phyloP scores from a whole-genome alignment of 768 basidiomycete genomes.

The Dacryopinax primogenitus region DNA sequence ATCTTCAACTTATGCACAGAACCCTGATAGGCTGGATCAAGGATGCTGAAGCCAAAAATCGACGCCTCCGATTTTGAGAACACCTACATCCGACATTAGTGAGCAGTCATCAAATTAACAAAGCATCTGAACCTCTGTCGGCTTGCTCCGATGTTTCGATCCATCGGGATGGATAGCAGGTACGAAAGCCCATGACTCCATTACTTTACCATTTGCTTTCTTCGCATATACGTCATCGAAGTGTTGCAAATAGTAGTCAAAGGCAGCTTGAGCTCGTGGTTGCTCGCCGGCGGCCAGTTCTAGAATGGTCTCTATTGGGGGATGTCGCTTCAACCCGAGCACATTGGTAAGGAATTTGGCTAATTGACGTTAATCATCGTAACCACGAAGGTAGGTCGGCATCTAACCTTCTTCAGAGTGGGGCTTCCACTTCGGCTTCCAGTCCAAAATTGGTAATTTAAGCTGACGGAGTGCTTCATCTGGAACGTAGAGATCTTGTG shows the following conservation, averaged over 20 bases:
- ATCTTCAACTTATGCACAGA: slow-evolving; percentile 59
- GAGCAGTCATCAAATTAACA: neutral
- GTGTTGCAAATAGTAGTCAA: slow-evolving; percentile 76
- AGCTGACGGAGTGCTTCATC: slow-evolving; percentile 54
- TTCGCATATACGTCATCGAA: slow-evolving; percentile 42
- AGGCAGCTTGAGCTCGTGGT: slow-evolving; percentile 40
- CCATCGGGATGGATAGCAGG: slow-evolving; percentile 50
- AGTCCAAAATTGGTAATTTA: slow-evolving; percentile 72
- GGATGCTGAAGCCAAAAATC: slow-evolving; percentile 59
- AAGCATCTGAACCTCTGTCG: slow-evolving; percentile 42
- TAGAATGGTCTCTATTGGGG: slow-evolving; percentile 53
- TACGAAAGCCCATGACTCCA: slow-evolving; percentile 55
- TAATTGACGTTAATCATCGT: neutral
- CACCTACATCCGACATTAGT: slow-evolving; percentile 37
- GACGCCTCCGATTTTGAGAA: slow-evolving; percentile 57
- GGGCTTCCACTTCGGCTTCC: slow-evolving; percentile 71
- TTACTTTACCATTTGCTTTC: slow-evolving; percentile 44
- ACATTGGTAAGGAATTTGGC: slow-evolving; percentile 14
- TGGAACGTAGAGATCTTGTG: slow-evolving; percentile 78
- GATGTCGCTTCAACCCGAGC: slow-evolving; percentile 39
- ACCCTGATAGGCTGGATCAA: slow-evolving; percentile 40
- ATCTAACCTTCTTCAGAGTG: slow-evolving; percentile 72
- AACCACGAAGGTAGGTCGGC: neutral
- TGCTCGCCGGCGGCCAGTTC: slow-evolving; percentile 52
- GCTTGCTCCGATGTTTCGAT: slow-evolving; percentile 41